Percentiles rank a stretch among this genome's conserved stretches.
Evolutionary conservation across 2,329 filamentous ascomycete species (phyloP).

Genomic region (Trichothecium sympodiale): DNA sequence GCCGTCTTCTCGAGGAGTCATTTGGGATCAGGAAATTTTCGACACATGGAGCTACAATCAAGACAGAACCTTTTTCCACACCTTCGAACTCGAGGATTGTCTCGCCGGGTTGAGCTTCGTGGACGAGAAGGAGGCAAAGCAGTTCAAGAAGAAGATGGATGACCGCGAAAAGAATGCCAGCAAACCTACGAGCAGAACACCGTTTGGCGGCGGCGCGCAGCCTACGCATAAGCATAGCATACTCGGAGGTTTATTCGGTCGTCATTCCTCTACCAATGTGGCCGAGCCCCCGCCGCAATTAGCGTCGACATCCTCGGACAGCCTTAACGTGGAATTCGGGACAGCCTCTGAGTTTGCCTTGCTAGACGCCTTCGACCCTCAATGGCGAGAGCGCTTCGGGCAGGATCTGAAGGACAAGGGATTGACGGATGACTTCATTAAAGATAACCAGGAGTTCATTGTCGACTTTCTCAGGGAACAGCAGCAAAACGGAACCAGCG

Average conservation of each 20-base stretch:
- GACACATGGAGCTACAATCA: constrained; percentile 93
- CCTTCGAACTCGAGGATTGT: constrained; percentile 90
- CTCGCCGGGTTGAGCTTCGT: constrained; percentile 83
- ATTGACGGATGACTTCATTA: constrained; percentile 55
- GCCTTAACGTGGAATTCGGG: constrained; percentile 26
- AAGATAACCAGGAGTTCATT: constrained; percentile 58
- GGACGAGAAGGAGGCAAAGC: constrained; percentile 95
- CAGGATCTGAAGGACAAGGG: constrained; percentile 52
- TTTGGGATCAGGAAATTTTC: constrained; percentile 98
- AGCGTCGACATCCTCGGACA: constrained; percentile 31
- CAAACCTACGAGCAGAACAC: constrained; percentile 71
- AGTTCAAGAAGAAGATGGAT: constrained; percentile 95
- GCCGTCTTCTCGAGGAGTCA: constrained; percentile 70
- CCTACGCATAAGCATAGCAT: constrained; percentile 26
- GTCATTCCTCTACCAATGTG: constrained; percentile 41
- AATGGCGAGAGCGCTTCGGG: constrained; percentile 56
- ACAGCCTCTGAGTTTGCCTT: constrained; percentile 47
- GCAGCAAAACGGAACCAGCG: constrained; percentile 25
- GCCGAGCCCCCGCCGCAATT: constrained; percentile 22
- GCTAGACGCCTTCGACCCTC: constrained; percentile 52
- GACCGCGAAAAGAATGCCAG: constrained; percentile 92
- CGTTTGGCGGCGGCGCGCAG: constrained; percentile 49
- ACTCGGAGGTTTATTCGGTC: constrained; percentile 53
- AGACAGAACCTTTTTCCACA: constrained; percentile 94
- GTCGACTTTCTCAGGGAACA: constrained; percentile 52